Evolutionary conservation across 202 grass and related monocot species (phyloP), one percentile per base, ranked within the genome.

Genomic region (Hordeum pubiflorum): DNA sequence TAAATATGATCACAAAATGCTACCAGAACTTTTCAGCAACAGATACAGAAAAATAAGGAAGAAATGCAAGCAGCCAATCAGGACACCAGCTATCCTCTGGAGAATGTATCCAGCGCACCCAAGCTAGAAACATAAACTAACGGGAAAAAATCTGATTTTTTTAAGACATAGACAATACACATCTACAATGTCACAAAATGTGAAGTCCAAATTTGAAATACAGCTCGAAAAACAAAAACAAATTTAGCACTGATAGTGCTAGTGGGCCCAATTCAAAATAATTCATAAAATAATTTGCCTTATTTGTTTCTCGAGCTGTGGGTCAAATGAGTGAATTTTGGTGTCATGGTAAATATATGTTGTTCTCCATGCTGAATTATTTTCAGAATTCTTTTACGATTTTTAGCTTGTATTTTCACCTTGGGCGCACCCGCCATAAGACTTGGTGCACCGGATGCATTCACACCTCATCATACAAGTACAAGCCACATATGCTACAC

Each of bases 1-100:
- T 72, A 70, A 75, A 58, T 46, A 67, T 61, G 10, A 68, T 71
- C 36, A 41, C 9, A 23, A 84, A 69, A 80, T 54, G 56, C 54
- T 57, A 78, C 56, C 20, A 77, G 46, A 71, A 34, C 5, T 11
- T 34, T 26, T 41, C 69, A 79, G 50, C 34, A 61, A 41, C 29
- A 76, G 4, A 37, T 43, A 67, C 14, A 56, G 46, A 50, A 50
- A 50, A 17, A 17, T 50, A 59, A 13, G 26, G 20, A 37, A 22
- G 74, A 54, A 63, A 43, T 77, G 41, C 33, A 82, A 43, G 72
- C 43, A 32, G 43, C 43, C 15, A 72, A 50, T 72, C 69, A 52
- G 41, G 43, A 72, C 26, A 72, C 69, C 26, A 32, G 43, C 26
- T 32, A 72, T 69, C 68, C 40, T 48, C 40, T 48, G 13, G 68